Evolutionary conservation across 768 basidiomycete genomes (phyloP).

Genomic region (Chalciporus sphaerocephalus): DNA sequence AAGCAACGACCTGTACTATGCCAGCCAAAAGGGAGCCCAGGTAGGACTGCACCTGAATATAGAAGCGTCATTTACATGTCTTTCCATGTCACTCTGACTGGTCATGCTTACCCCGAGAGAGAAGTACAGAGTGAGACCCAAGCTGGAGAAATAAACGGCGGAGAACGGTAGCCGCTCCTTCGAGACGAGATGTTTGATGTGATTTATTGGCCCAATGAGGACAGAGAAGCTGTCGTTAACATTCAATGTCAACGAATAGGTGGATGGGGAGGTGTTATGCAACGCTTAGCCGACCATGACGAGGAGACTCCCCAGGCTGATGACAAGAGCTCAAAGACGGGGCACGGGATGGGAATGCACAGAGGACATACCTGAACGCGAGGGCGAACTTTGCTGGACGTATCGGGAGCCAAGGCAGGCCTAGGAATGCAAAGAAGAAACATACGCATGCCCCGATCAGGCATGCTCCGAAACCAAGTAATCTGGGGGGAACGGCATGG

Average conservation of each 20-base stretch:
- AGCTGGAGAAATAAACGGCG: slow-evolving; percentile 72
- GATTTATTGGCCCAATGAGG: slow-evolving; percentile 87
- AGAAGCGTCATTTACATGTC: neutral
- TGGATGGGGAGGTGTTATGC: neutral
- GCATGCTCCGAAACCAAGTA: slow-evolving; percentile 89
- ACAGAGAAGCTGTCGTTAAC: slow-evolving; percentile 59
- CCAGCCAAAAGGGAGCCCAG: slow-evolving; percentile 82
- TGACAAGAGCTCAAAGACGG: slow-evolving; percentile 2
- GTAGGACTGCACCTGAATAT: slow-evolving; percentile 68
- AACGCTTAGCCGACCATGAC: slow-evolving; percentile 88
- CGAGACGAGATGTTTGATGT: slow-evolving; percentile 82
- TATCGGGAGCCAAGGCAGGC: slow-evolving; percentile 59
- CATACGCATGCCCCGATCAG: slow-evolving; percentile 88
- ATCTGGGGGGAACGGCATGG: slow-evolving; percentile 38
- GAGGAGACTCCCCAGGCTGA: slow-evolving; percentile 79
- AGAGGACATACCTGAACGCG: slow-evolving; percentile 59
- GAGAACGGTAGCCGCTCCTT: slow-evolving; percentile 84
- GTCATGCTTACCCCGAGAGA: slow-evolving; percentile 69
- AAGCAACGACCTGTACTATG: slow-evolving; percentile 78
- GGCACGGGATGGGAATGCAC: neutral
- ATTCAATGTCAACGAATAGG: neutral
- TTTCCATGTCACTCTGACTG: neutral
- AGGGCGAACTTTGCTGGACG: slow-evolving; percentile 91
- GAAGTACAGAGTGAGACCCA: slow-evolving; percentile 88
- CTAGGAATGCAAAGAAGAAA: slow-evolving; percentile 88